phyloP scores from a whole-genome alignment of 2,329 filamentous ascomycete genomes.

The Escovopsis weberi region DNA sequence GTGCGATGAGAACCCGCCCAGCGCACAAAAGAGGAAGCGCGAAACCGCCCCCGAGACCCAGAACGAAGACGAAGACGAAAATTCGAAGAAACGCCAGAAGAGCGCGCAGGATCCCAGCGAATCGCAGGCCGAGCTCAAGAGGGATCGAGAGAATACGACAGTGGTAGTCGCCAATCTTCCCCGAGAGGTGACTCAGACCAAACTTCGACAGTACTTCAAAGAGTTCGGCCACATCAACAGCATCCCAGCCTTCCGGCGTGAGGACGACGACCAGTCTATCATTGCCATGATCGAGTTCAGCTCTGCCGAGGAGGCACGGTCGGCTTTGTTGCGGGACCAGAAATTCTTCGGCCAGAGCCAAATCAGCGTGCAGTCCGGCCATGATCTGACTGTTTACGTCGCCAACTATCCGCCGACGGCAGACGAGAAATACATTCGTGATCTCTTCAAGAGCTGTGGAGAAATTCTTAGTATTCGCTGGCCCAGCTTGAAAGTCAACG shows the following conservation, averaged over 20 bases:
- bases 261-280: conserved; percentile 43
- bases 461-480: conserved; percentile 76
- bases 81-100: conserved; percentile 52
- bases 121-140: conserved; percentile 35
- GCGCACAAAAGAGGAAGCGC: conserved; percentile 58
- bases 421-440: conserved; percentile 54
- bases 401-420: conserved; percentile 76
- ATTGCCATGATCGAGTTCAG: conserved; percentile 79
- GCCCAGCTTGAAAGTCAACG: conserved; percentile 81
- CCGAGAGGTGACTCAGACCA: conserved; percentile 49
- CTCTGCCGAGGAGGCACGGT: conserved; percentile 61
- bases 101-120: conserved; percentile 23
- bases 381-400: conserved; percentile 71
- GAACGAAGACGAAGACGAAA: conserved; percentile 18
- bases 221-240: conserved; percentile 77
- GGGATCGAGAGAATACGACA: conserved; percentile 83
- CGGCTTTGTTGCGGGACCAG: conserved; percentile 66
- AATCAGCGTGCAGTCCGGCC: conserved; percentile 60
- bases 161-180: conserved; percentile 72
- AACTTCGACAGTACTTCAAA: conserved; percentile 78
- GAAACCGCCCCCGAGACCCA: conserved; percentile 37
- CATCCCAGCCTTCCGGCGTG: conserved; percentile 48
- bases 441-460: conserved; percentile 60
- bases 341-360: conserved; percentile 63
- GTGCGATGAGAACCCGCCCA: conserved; percentile 19